Evolutionary conservation across 306 rosid genomes (phyloP).

Genomic region (Sechiopsis laciniata): DNA sequence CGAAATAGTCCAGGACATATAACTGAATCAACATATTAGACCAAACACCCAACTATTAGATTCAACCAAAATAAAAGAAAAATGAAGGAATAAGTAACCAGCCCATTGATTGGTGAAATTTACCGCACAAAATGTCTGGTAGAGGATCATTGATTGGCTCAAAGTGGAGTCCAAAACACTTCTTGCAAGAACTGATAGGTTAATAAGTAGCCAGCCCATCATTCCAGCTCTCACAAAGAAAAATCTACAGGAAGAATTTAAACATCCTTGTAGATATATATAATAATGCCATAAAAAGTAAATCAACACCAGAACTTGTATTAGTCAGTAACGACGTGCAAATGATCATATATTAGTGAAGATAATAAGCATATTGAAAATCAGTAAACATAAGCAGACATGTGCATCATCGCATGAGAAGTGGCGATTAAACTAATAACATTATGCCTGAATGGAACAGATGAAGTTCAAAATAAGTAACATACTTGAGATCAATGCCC

Average conservation of each 20-base stretch:
- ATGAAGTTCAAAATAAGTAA: slow-evolving; percentile 26
- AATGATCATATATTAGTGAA: neutral
- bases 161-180: slow-evolving; percentile 53
- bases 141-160: slow-evolving; percentile 74
- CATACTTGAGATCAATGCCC: slow-evolving; percentile 97
- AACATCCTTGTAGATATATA: neutral
- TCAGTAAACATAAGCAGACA: neutral
- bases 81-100: neutral
- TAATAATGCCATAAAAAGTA: no score
- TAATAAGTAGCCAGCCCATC: slow-evolving; percentile 95
- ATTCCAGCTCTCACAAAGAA: slow-evolving; percentile 98
- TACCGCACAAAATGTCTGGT: slow-evolving; percentile 76
- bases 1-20: slow-evolving; percentile 81
- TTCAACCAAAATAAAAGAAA: slow-evolving; percentile 6
- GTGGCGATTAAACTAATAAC: slow-evolving; percentile 9
- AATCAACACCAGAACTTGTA: no score
- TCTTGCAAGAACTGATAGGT: slow-evolving; percentile 67
- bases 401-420: neutral
- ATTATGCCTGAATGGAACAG: slow-evolving; percentile 1
- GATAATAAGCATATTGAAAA: neutral
- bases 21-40: slow-evolving; percentile 41
- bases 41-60: slow-evolving; percentile 20
- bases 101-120: neutral
- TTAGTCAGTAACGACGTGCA: neutral
- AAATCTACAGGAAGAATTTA: slow-evolving; percentile 51